These are phyloP conservation scores for Aspergillus ibericus DNA, from an alignment of 2,329 filamentous ascomycete genomes.

Conservation along the genomic window DNA sequence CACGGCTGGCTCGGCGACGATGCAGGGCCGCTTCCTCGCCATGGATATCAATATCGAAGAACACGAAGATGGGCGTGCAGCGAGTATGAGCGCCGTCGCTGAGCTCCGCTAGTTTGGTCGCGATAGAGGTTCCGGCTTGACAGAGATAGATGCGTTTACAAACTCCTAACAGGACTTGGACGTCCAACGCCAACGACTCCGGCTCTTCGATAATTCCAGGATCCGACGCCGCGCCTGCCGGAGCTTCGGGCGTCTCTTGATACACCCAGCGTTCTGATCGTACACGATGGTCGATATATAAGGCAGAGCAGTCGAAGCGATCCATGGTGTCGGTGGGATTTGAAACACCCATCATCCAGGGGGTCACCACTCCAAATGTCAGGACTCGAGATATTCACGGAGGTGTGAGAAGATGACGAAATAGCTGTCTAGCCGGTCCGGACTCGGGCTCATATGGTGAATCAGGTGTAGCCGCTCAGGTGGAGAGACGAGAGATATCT, in stretches of 20 bases:
- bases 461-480: slow-evolving; percentile 5
- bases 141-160: slow-evolving; percentile 59
- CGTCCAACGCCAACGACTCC: slow-evolving; percentile 48
- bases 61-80: slow-evolving; percentile 56
- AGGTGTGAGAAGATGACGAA: slow-evolving; percentile 9
- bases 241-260: slow-evolving; percentile 29
- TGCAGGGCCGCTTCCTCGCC: slow-evolving; percentile 38
- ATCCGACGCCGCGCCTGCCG: slow-evolving; percentile 22
- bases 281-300: slow-evolving; percentile 50
- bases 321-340: slow-evolving; percentile 37
- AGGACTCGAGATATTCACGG: slow-evolving; percentile 10
- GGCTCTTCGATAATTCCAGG: slow-evolving; percentile 41
- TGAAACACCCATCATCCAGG: slow-evolving; percentile 21
- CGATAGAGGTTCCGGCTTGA: slow-evolving; percentile 53
- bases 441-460: slow-evolving; percentile 31
- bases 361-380: slow-evolving; percentile 11
- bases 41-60: slow-evolving; percentile 53
- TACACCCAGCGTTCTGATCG: slow-evolving; percentile 47
- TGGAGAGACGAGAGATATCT: slow-evolving; percentile 1
- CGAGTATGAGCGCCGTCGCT: slow-evolving; percentile 47
- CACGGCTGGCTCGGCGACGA: slow-evolving; percentile 31
- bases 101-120: slow-evolving; percentile 54
- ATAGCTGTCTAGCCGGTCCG: slow-evolving; percentile 13
- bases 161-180: slow-evolving; percentile 50
- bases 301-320: slow-evolving; percentile 44